Evolutionary conservation across 495 filamentous ascomycete genomes (phyloP).

Genomic region (Rhypophila decipiens): DNA sequence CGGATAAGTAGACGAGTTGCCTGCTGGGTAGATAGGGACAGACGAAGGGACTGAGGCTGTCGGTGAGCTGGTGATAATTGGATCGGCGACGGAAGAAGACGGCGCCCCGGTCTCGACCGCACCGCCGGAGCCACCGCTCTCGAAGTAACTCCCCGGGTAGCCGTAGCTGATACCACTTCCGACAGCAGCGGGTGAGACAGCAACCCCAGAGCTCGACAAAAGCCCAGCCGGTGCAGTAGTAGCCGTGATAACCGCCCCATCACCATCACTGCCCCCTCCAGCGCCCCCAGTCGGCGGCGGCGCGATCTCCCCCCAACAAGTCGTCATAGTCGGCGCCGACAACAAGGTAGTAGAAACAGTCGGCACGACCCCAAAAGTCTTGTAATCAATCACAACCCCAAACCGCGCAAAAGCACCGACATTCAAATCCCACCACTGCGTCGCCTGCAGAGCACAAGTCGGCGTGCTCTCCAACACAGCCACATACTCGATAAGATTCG

Average conservation of each 20-base stretch:
- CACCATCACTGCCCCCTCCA: too few relatives aligned
- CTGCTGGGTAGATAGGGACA: not conserved
- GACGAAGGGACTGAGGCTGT: not conserved
- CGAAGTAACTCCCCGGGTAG: not conserved
- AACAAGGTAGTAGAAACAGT: slow-evolving; percentile 33
- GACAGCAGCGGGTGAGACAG: not conserved
- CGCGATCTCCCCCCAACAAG: slow-evolving; percentile 23
- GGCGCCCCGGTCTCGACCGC: not conserved
- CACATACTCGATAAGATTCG: slow-evolving; percentile 36
- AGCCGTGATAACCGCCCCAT: not conserved
- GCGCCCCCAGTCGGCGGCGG: not conserved
- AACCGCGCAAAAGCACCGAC: slow-evolving; percentile 31
- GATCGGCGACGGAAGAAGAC: not conserved
- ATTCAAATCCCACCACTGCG: slow-evolving; percentile 31
- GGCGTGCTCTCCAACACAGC: slow-evolving; percentile 27
- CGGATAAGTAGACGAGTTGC: slow-evolving; percentile 1
- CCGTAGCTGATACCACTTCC: not conserved
- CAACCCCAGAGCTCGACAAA: not conserved
- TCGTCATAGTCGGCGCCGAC: slow-evolving; percentile 25
- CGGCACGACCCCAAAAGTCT: slow-evolving; percentile 27
- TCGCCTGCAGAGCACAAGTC: slow-evolving; percentile 17
- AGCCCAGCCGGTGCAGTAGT: not conserved
- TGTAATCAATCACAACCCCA: slow-evolving; percentile 28
- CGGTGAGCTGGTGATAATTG: not conserved
- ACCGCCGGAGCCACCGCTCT: not conserved